phyloP scores from a whole-genome alignment of 228 moss, liverwort and hornwort species.

The Sphagnum magellanicum region DNA sequence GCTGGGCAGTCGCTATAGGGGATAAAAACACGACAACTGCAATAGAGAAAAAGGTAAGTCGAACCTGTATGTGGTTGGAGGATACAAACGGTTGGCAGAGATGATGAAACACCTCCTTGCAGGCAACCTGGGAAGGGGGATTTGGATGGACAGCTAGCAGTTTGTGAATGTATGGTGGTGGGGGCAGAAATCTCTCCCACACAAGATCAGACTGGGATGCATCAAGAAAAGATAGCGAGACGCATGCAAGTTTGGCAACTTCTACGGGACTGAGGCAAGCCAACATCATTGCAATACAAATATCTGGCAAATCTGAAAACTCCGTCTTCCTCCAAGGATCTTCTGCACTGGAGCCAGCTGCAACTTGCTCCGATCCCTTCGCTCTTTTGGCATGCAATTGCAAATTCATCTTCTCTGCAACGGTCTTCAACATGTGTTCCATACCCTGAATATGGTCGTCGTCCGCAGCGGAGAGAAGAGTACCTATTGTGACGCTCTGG shows the following conservation, averaged over 20 bases:
- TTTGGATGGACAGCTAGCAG: background rate
- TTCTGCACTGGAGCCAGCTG: background rate
- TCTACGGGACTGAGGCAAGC: constrained; percentile 22
- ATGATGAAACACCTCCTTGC: constrained; percentile 28
- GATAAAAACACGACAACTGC: background rate
- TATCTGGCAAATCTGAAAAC: constrained; percentile 30
- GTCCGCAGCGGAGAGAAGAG: too few species aligned
- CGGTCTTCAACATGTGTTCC: too few species aligned
- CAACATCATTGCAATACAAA: constrained; percentile 22
- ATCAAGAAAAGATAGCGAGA: constrained; percentile 21
- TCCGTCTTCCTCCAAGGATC: background rate
- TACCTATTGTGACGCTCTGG: too few species aligned
- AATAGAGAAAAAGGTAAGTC: background rate
- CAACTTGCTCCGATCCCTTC: too few species aligned
- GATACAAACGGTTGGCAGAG: constrained; percentile 23
- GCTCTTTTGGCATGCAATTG: too few species aligned
- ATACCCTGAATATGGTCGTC: too few species aligned
- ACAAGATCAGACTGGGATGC: constrained; percentile 30
- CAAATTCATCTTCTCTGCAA: too few species aligned
- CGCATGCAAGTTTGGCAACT: constrained; percentile 31
- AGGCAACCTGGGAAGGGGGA: constrained; percentile 10
- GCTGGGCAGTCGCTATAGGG: background rate
- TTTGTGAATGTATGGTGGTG: constrained; percentile 11
- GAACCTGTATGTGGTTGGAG: constrained; percentile 17
- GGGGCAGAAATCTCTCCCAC: constrained; percentile 33